These are phyloP conservation scores for Blepharisma stoltei DNA, from an alignment of 73 alveolate species.

Conservation along the genomic window DNA sequence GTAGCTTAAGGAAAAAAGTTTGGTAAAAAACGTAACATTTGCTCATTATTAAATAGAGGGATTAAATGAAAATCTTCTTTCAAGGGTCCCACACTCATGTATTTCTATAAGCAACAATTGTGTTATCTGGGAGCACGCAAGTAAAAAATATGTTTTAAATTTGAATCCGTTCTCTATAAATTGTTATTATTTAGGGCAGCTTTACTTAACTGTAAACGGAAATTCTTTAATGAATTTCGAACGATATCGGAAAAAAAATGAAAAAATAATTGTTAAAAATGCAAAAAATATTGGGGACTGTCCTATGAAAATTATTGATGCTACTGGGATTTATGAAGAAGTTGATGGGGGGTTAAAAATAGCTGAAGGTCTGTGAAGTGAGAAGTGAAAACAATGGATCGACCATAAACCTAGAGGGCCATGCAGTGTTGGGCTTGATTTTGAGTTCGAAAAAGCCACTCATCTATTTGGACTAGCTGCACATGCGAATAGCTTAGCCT, in stretches of 20 bases:
- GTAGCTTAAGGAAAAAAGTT: too few species aligned
- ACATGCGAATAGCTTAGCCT: constrained; percentile 32
- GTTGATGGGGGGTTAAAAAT: too few species aligned
- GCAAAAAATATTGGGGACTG: neutral
- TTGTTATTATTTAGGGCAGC: neutral
- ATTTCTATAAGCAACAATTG: too few species aligned
- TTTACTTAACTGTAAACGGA: neutral
- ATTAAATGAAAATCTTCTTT: too few species aligned
- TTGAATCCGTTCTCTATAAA: neutral
- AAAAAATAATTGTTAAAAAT: neutral
- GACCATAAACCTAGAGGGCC: constrained; percentile 45
- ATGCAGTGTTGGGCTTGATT: constrained; percentile 35
- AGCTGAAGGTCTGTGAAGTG: neutral
- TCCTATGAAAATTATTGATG: neutral
- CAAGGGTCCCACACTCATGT: too few species aligned
- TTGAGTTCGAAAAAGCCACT: neutral
- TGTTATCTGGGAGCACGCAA: too few species aligned
- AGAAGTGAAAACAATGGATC: neutral
- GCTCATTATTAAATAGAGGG: too few species aligned
- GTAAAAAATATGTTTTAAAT: too few species aligned
- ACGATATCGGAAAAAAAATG: constrained; percentile 13
- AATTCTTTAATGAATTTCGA: constrained; percentile 23
- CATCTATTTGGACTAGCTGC: constrained; percentile 49
- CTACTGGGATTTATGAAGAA: neutral
- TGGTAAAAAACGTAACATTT: too few species aligned